Evolutionary conservation across 306 rosid species (phyloP), one percentile per base, ranked within the genome.

Genomic region (Rosa multiflora): DNA sequence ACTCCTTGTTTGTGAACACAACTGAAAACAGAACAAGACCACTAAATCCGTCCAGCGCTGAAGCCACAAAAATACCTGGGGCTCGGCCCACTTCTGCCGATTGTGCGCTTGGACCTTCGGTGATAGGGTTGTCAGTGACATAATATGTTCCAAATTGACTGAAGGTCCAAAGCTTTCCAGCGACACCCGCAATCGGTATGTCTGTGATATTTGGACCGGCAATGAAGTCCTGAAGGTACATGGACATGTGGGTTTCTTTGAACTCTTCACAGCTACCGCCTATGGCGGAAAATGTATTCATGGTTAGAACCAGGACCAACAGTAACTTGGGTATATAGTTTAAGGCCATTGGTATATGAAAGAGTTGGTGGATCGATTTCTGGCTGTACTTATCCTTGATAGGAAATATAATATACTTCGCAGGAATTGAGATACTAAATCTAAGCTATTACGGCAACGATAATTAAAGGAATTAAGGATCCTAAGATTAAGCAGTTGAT

Each of bases 1-100:
- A 75, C 55, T 68, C 80, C 75, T n/a, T 37, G 68, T 77, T 82
- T 20, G 70, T 62, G 63, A 79, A 79, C 20, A 20, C 7, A 18
- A 17, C 59, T 17, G 59, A 53, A 52, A 53, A 53, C 21, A 53
- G 9, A 53, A 53, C 20, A 53, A 18, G 21, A 21, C 21, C 59
- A 53, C 20, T 53, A 17, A 5, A 5, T 5, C 59, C 23, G 21
- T 53, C 21, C 59, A 53, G 59, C 17, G 23, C 21, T 53, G 59
- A 6, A 53, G 9, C 21, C 59, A 53, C 59, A 6, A 53, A 53
- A 53, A 53, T 20, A 0, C 21, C 59, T 17, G 18, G 59, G 0
- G 23, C 59, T 53, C 59, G 59, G 13, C 63, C 63, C 10, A 56
- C 29, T 56, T 23, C 1, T 20, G 29, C 4, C 3, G 62, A 2